A percentile compares a stretch with the other conserved stretches of the same genome.
These are phyloP conservation scores for Lecanicillium sp. DNA, from an alignment of 2,329 filamentous ascomycete genomes.

Conservation along the genomic window DNA sequence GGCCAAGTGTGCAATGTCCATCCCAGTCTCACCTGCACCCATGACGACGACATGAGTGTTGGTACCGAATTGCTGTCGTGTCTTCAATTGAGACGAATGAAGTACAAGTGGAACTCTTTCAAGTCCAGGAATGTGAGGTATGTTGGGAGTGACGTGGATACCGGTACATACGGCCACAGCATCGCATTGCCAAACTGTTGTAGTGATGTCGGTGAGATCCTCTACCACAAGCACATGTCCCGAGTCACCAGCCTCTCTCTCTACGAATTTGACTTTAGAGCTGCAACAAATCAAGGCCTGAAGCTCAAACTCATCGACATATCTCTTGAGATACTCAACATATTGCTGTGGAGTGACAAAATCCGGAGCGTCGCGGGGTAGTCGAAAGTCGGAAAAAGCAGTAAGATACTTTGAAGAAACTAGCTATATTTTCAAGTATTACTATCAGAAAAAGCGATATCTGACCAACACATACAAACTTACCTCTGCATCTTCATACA, in stretches of 20 bases:
- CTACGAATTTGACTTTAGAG: conserved; percentile 18
- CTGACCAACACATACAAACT: too few relatives aligned
- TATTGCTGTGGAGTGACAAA: conserved; percentile 33
- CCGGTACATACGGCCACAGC: conserved; percentile 38
- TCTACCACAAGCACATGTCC: conserved; percentile 9
- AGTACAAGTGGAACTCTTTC: conserved; percentile 25
- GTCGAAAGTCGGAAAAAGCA: conserved; percentile 39
- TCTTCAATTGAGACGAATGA: conserved; percentile 36
- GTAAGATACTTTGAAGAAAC: conserved; percentile 43
- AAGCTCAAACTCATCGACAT: conserved; percentile 29
- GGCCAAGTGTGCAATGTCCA: conserved; percentile 36
- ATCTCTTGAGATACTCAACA: conserved; percentile 33
- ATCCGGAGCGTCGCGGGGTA: conserved; percentile 31
- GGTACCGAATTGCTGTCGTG: conserved; percentile 29
- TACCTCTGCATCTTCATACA: conserved; percentile 39
- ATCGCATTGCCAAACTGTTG: conserved; percentile 30
- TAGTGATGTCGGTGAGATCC: not conserved
- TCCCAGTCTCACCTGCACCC: conserved; percentile 36
- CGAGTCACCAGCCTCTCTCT: not conserved
- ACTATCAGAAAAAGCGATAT: not conserved
- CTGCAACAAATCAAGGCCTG: conserved; percentile 26
- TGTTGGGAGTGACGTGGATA: conserved; percentile 31
- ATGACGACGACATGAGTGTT: conserved; percentile 32
- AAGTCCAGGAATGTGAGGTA: conserved; percentile 30
- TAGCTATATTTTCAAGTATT: conserved; percentile 18